phyloP scores from a whole-genome alignment of 2,329 filamentous ascomycete genomes.

The Beauveria scarabaeidicola region DNA sequence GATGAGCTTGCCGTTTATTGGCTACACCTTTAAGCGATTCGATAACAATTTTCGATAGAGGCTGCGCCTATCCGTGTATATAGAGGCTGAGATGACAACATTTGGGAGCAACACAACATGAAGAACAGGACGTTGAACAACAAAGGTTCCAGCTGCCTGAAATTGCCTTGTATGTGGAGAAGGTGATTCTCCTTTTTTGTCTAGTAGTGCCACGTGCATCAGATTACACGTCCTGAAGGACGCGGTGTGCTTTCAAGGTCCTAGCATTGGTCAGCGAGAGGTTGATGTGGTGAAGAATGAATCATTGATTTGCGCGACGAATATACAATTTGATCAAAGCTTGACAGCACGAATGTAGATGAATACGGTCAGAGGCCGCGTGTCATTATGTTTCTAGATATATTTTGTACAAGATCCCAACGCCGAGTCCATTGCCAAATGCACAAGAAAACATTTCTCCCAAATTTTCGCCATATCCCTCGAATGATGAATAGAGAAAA shows the following conservation, averaged over 20 bases:
- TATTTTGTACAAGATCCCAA: background rate
- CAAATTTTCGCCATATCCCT: background rate
- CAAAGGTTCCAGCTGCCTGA: background rate
- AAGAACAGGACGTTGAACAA: background rate
- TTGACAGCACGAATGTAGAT: background rate
- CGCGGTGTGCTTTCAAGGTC: background rate
- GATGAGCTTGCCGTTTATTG: constrained; percentile 76
- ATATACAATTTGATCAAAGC: background rate
- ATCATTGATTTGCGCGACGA: background rate
- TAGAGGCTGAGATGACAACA: background rate
- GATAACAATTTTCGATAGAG: constrained; percentile 58
- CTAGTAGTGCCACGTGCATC: background rate
- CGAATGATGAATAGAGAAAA: background rate
- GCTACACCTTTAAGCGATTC: constrained; percentile 83
- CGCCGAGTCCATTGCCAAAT: constrained; percentile 4
- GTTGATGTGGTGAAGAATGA: background rate
- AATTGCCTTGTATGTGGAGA: background rate
- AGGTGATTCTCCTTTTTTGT: background rate
- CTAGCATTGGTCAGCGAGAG: constrained; percentile 2
- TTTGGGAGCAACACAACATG: background rate
- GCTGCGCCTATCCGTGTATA: background rate
- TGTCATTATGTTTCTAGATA: background rate
- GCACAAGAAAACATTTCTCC: background rate
- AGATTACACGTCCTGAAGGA: background rate
- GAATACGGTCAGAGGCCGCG: background rate